Percentiles rank a stretch among this genome's conserved stretches.
Conservation (phyloP, 2,329 filamentous ascomycete genomes). For the Fusarium verticillioides region DNA sequence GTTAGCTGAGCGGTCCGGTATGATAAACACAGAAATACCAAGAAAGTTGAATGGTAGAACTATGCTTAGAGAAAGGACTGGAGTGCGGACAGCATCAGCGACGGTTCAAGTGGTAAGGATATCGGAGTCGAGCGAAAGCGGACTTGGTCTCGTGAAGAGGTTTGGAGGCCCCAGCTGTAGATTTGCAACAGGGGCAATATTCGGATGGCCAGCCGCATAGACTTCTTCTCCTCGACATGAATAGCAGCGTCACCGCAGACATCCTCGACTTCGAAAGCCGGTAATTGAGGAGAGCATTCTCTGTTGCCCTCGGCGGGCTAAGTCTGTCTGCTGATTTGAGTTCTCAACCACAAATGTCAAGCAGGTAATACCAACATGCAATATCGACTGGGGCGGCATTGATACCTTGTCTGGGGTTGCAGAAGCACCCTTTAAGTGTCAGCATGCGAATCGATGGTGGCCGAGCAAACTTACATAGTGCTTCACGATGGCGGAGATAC, state of each 20-base stretch:
- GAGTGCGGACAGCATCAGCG: too few relatives aligned
- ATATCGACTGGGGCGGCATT: constrained; percentile 69
- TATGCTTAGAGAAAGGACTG: too few relatives aligned
- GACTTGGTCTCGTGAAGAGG: background rate
- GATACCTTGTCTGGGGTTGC: constrained; percentile 76
- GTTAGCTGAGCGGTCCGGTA: fast-evolving
- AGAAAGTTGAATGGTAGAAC: background rate
- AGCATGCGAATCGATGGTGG: background rate
- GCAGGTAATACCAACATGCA: too few relatives aligned
- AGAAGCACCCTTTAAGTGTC: constrained; percentile 58
- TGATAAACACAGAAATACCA: background rate
- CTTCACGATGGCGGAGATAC: constrained; percentile 78
- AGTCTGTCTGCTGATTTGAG: background rate
- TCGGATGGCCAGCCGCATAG: fast-evolving
- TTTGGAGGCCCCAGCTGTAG: fast-evolving
- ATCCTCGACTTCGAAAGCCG: fast-evolving
- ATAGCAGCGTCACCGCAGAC: fast-evolving
- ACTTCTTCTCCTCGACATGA: fast-evolving
- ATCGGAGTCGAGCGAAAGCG: fast-evolving
- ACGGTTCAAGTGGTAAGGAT: too few relatives aligned
- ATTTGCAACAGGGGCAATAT: background rate
- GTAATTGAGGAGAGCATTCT: background rate
- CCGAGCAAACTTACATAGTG: constrained; percentile 65
- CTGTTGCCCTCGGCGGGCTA: background rate
- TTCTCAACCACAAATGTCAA: background rate